A percentile compares a stretch with the other conserved stretches of the same genome.
Conservation (phyloP, 2,329 filamentous ascomycete genomes). For the Ascochyta pisi region DNA sequence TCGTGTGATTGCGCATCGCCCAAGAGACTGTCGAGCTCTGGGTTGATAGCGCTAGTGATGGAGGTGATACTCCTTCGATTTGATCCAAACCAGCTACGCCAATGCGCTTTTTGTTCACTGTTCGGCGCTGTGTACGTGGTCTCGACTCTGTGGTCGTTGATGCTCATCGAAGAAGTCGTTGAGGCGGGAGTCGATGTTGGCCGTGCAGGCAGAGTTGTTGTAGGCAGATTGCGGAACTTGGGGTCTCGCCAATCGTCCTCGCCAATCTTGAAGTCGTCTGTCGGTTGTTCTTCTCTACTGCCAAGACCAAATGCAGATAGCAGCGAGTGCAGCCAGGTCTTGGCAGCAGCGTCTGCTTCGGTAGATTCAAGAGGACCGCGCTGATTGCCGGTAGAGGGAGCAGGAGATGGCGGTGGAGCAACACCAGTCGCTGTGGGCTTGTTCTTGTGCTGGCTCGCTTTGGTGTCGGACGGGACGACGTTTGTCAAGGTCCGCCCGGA, state of each 20-base stretch:
- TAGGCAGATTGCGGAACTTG: conserved; percentile 65
- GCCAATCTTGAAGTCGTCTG: conserved; percentile 76
- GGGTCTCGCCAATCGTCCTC: conserved; percentile 87
- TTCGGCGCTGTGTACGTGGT: conserved; percentile 10
- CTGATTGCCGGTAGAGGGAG: conserved; percentile 18
- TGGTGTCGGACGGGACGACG: conserved; percentile 54
- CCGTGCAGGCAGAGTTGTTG: conserved; percentile 27
- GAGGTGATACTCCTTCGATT: conserved; percentile 29
- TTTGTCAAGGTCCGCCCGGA: conserved; percentile 53
- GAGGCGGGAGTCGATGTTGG: conserved; percentile 4
- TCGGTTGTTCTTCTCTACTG: conserved; percentile 16
- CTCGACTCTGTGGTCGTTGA: conserved; percentile 16
- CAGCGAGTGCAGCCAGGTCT: conserved; percentile 56
- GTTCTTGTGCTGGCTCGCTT: conserved; percentile 65
- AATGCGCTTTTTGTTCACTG: conserved; percentile 33
- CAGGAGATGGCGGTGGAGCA: neutral
- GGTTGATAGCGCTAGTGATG: conserved; percentile 24
- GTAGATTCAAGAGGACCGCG: neutral
- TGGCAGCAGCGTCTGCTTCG: neutral
- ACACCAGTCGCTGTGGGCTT: conserved; percentile 50
- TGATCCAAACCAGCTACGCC: conserved; percentile 32
- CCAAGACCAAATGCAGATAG: conserved; percentile 54
- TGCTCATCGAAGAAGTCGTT: conserved; percentile 56
- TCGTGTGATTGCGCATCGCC: conserved; percentile 62
- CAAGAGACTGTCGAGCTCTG: conserved; percentile 25